Conservation (phyloP, 305 asterid genomes). For the Ajuga reptans region DNA sequence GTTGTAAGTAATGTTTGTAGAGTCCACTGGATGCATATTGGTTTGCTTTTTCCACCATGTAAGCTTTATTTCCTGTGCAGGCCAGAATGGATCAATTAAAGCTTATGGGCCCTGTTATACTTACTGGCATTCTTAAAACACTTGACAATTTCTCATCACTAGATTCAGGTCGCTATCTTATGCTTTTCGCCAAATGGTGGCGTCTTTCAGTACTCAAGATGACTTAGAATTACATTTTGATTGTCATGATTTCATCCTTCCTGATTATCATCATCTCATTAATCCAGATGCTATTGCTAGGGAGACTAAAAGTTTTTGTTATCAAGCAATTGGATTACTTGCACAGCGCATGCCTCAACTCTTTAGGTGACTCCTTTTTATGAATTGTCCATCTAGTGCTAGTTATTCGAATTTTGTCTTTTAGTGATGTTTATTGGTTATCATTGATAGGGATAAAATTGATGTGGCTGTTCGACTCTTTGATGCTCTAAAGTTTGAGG, state of each 20-base stretch:
- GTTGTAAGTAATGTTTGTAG: neutral
- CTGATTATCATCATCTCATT: constrained; percentile 21
- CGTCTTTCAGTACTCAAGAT: constrained; percentile 13
- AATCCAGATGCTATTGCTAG: constrained; percentile 64
- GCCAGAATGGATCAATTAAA: constrained; percentile 76
- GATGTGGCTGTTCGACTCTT: constrained; percentile 90
- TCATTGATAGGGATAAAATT: constrained; percentile 55
- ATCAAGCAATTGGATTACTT: constrained; percentile 93
- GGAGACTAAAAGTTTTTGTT: constrained; percentile 79
- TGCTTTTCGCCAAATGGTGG: constrained; percentile 20
- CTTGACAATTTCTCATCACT: constrained; percentile 60
- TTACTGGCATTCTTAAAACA: constrained; percentile 65
- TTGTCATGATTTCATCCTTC: constrained; percentile 18
- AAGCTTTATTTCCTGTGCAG: constrained; percentile 36
- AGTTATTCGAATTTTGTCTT: constrained; percentile 6
- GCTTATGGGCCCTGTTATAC: constrained; percentile 92
- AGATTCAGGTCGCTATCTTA: constrained; percentile 56
- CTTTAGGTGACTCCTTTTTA: constrained; percentile 52
- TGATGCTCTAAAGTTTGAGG: constrained; percentile 75
- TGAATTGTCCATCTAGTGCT: constrained; percentile 7
- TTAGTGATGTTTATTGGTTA: constrained; percentile 17
- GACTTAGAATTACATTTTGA: neutral
- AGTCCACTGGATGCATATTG: constrained; percentile 12
- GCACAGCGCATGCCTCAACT: constrained; percentile 95
- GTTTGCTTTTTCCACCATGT: constrained; percentile 8